Base-by-base conservation (phyloP, 2,329 filamentous ascomycete genomes). In the Herpotrichia juniperi region DNA sequence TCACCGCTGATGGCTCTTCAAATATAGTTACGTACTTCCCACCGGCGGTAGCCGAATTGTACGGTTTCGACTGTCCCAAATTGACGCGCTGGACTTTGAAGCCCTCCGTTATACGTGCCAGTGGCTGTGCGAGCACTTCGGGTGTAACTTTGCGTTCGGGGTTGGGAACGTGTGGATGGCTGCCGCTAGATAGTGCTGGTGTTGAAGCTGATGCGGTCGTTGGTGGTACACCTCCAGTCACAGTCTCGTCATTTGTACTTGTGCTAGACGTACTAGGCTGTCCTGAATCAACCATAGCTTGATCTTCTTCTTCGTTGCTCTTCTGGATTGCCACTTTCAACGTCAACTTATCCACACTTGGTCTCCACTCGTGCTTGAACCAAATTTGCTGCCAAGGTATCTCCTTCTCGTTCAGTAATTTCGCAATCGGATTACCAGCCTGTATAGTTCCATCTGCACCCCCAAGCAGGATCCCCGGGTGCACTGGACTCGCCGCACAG, bases 311-410 rank as follows among this genome's bases (percentile, higher is more conserved):
- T 22, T 5, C 22, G 28, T 31, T n/a, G 12, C 17, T 19, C 17
- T 16, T 31, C 32, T 19, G 28, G n/a, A 25, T 19, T 17, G 31
- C 48, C 26, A 11, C 8, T n/a, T 40, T 37, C 24, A 40, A 40
- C 0, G 49, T 24, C 43, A 63, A 31, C 2, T 60, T 28, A 1
- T 58, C 52, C n/a, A 68, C 50, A 1, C 61, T 53, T 2, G 54
- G 53, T 17, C 76, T 63, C 82, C 83, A 87, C 49, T 85, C 82
- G 58, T 86, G 83, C 21, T 73, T 67, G 57, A 86, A 86, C 80
- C 83, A 84, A 6, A 72, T 78, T 56, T 84, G 81, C 51, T 83
- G 77, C 74, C 77, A 83, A 10, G 79, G 76, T 8, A 75, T 71
- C 9, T 76, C 75, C 56, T 83, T 84, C 12, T 74, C 67, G 49